A percentile compares a stretch with the other conserved stretches of the same genome.
Conservation (phyloP, 495 filamentous ascomycete species). For the Corynascus novoguineensis region DNA sequence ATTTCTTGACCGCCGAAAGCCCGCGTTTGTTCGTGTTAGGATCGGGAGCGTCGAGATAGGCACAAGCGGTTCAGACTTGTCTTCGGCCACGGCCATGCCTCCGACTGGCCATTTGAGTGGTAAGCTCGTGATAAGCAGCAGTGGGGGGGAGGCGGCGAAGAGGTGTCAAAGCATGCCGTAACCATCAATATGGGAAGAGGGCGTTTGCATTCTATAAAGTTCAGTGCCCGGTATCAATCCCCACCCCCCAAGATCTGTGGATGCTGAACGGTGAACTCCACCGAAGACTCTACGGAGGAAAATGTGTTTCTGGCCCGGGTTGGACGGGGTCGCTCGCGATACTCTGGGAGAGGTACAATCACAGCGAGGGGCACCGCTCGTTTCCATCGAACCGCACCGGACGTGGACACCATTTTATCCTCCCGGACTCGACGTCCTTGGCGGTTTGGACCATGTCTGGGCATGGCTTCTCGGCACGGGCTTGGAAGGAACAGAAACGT, state of each 20-base stretch:
- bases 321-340: too few relatives aligned
- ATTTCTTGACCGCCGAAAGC: conserved; percentile 14
- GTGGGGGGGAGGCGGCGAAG: neutral
- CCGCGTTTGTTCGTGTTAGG: neutral
- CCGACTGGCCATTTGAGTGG: neutral
- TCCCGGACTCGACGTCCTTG: conserved; percentile 5
- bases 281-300: too few relatives aligned
- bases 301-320: too few relatives aligned
- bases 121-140: neutral
- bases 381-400: neutral
- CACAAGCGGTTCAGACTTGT: too few relatives aligned
- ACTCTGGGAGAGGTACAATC: too few relatives aligned
- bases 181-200: too few relatives aligned
- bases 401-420: conserved; percentile 13
- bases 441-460: conserved; percentile 11
- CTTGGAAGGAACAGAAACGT: conserved; percentile 4
- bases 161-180: conserved; percentile 13
- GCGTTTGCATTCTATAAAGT: too few relatives aligned
- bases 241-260: too few relatives aligned
- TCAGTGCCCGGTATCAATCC: too few relatives aligned
- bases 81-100: neutral
- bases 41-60: too few relatives aligned
- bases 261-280: too few relatives aligned
- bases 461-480: conserved; percentile 7
- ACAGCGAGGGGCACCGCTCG: neutral